Evolutionary conservation across 495 filamentous ascomycete genomes (phyloP), one percentile per base, ranked within the genome.

Genomic region (Podospora australis): DNA sequence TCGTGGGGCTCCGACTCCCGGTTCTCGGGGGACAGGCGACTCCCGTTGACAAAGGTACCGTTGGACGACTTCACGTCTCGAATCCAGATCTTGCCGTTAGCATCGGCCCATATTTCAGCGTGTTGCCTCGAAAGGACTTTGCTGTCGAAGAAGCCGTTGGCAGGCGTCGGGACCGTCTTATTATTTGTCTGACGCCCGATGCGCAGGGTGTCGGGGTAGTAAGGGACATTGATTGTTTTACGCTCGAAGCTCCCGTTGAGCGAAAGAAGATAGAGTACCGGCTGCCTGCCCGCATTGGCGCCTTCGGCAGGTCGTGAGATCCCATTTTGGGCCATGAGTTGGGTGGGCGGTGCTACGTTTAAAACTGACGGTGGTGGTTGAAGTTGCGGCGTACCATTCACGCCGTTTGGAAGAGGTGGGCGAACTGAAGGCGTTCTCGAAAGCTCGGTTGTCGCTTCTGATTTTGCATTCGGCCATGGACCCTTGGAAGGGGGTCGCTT

Each of bases 51-150:
- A 66, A 98, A 98, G 1, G 92, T 98, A 32, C 92, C 92, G 58
- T 98, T 98, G 2, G 92, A 97, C 3, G 92, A 97, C 64, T 96
- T 97, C 53, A 98, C 85, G 69, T 98, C 92, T 26, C 89, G 82
- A 56, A 98, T 97, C 81, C 83, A 97, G 44, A 98, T 82, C 60
- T 92, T 95, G 11, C 92, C 91, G 53, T 75, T 77, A 47, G 82
- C 77, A 43, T 96, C 90, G 19, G 91, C 91, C 88, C 88, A 98
- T 14, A 97, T 80, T 53, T 98, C 92, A 13, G 92, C 92, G 68
- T 98, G 92, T 65, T 96, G 90, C 49, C 92, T 76, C 26, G 91
- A 96, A 11, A 98, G 78, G 28, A 98, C 92, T 61, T 98, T 98
- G 14, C 90, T 96, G 65, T 98, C 92, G 59, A 98, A 98, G 61